Conservation (phyloP, 768 basidiomycete genomes). For the Amanita rimosa region DNA sequence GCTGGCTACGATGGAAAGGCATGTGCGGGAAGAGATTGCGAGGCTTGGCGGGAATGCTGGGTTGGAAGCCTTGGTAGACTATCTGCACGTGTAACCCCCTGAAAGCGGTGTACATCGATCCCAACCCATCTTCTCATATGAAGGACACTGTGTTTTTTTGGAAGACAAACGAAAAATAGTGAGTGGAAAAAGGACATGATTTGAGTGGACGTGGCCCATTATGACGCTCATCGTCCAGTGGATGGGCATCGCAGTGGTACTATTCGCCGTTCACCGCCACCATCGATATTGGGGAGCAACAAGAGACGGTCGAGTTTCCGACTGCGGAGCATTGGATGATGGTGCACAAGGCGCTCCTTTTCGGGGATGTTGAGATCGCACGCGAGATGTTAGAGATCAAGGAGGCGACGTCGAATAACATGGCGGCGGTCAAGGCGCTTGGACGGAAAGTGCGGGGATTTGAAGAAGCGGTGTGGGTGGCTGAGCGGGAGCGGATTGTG, state of each 20-base stretch:
- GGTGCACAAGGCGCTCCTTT: conserved; percentile 49
- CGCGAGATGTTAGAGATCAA: conserved; percentile 27
- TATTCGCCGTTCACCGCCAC: conserved; percentile 30
- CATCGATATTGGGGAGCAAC: conserved; percentile 18
- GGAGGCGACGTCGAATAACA: conserved; percentile 19
- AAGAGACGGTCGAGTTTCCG: conserved; percentile 24
- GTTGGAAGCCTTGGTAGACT: conserved; percentile 46
- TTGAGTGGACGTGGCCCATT: no score
- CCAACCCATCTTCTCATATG: conserved; percentile 6
- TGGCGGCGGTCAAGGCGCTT: conserved; percentile 39
- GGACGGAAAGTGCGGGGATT: conserved; percentile 40
- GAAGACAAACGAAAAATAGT: conserved; percentile 31
- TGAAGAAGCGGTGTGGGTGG: conserved; percentile 35
- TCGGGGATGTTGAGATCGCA: conserved; percentile 32
- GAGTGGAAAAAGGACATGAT: conserved; percentile 10
- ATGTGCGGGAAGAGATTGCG: conserved; percentile 56
- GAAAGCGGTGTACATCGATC: not conserved
- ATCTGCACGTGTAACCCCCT: conserved; percentile 25
- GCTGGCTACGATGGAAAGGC: conserved; percentile 50
- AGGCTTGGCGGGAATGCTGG: conserved; percentile 68
- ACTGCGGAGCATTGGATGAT: conserved; percentile 63
- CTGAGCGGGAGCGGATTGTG: conserved; percentile 36
- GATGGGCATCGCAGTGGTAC: conserved; percentile 42
- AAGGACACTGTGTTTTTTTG: conserved; percentile 36
- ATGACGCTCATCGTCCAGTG: no score